Conservation (phyloP, 192 early-diverging fungal genomes). For the Podila clonocystis region DNA sequence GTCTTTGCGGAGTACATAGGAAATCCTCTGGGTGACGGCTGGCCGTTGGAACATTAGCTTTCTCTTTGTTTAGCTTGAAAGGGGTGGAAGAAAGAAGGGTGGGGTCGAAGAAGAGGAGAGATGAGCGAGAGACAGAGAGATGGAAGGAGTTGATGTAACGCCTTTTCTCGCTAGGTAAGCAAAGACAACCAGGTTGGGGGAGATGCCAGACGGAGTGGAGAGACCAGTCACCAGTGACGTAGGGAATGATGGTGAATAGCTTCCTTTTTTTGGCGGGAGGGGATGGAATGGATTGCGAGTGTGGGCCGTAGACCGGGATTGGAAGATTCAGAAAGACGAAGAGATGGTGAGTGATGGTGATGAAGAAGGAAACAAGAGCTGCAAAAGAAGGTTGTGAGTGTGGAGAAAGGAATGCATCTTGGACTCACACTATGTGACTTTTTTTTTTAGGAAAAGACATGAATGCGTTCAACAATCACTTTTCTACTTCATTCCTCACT, state of each 20-base stretch:
- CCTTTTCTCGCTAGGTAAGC: no score
- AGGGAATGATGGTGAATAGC: no score
- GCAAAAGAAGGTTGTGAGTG: neutral
- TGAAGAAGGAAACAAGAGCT: neutral
- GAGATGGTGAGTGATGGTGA: neutral
- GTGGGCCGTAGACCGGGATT: neutral
- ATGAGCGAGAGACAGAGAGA: neutral
- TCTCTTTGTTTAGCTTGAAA: neutral
- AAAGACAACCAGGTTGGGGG: no score
- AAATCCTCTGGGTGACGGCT: conserved; percentile 55
- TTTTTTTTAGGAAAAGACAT: neutral
- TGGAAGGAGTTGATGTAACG: neutral
- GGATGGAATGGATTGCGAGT: no score
- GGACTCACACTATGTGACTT: no score
- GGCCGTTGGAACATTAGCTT: conserved; percentile 45
- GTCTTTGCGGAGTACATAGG: conserved; percentile 67
- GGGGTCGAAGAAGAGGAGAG: neutral
- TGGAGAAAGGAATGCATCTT: neutral
- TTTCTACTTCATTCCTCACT: neutral
- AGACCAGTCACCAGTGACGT: no score
- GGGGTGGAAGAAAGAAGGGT: neutral
- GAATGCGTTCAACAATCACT: neutral
- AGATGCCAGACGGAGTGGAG: no score
- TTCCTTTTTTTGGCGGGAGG: no score
- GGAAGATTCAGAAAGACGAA: neutral